Base-by-base conservation (phyloP, 73 alveolate species). In the Tetrahymena thermophila region DNA sequence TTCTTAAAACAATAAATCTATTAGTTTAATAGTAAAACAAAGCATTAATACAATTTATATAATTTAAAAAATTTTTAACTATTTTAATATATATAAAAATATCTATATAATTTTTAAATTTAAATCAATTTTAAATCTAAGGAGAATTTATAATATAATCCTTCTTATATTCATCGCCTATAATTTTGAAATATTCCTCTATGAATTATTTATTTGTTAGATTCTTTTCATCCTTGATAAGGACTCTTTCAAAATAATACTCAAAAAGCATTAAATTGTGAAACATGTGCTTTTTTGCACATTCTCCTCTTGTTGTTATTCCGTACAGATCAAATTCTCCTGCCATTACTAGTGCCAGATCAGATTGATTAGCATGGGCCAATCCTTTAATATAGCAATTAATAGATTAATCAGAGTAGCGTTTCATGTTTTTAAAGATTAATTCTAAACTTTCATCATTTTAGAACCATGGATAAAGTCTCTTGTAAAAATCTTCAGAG, bases 401-500 rank as follows among this genome's bases (percentile, higher is more conserved):
- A 23, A 71, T 71, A 3, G 89, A 71, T 71, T 71, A 13, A 25
- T 71, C 37, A 13, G 35, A 28, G 31, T 71, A 11, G 17, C 35
- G 35, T n/a, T 71, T 71, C 89, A 71, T 71, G 13, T 71, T 71
- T 28, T 17, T 23, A 31, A 71, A 71, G n/a, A 71, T 71, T 19
- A 71, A 13, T 31, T 84, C 94, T 38, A 94, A 35, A 31, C 96
- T 94, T 94, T 83, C 94, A 85, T 94, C 96, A 94, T 94, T 94
- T 35, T 94, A 94, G 93, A 94, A 85, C 85, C 93, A 94, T 85
- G 95, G 43, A 34, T 94, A 94, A 25, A 94, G 94, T 94, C 96
- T 94, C 35, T 89, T 85, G 42, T 94, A 94, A 25, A 94, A 94
- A 56, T 94, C 94, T 84, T 94, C 96, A 38, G 96, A 93, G 34